Evolutionary conservation across 306 rosid genomes (phyloP).

Genomic region (Gastrolobium villosum): DNA sequence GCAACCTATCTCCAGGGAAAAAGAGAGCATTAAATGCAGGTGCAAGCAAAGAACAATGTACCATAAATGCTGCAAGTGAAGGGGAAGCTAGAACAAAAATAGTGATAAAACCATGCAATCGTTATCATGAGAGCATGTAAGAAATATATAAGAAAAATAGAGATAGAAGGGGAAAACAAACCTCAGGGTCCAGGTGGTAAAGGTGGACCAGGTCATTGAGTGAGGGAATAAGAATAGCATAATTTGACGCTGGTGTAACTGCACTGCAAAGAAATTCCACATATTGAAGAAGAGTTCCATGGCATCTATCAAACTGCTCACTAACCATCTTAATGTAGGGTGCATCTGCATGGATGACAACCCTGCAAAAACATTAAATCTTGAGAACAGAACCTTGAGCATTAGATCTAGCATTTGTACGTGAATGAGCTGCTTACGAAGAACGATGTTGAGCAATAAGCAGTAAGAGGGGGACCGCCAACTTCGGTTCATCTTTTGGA

Average conservation of each 20-base stretch:
- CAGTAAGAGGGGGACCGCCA: slow-evolving; percentile 89
- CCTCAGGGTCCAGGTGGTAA: slow-evolving; percentile 98
- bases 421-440: slow-evolving; percentile 75
- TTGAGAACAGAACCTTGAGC: slow-evolving; percentile 39
- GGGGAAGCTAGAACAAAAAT: slow-evolving; percentile 24
- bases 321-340: slow-evolving; percentile 97
- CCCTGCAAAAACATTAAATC: slow-evolving; percentile 66
- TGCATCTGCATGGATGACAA: slow-evolving; percentile 85
- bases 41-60: slow-evolving; percentile 9
- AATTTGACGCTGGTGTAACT: slow-evolving; percentile 76
- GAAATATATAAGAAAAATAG: slow-evolving; percentile 20
- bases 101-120: background rate
- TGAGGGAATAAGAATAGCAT: slow-evolving; percentile 86
- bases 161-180: slow-evolving; percentile 46
- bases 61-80: background rate
- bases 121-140: background rate
- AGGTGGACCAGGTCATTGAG: slow-evolving; percentile 86
- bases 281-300: slow-evolving; percentile 95
- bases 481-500: slow-evolving; percentile 88
- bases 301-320: slow-evolving; percentile 97
- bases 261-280: slow-evolving; percentile 95
- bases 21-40: slow-evolving; percentile 33
- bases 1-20: slow-evolving; percentile 72
- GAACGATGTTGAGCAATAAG: slow-evolving; percentile 99
- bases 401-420: slow-evolving; percentile 12